Evolutionary conservation across 352 stramenopile genomes (phyloP).

Genomic region (Pilasporangium apinafurcum): DNA sequence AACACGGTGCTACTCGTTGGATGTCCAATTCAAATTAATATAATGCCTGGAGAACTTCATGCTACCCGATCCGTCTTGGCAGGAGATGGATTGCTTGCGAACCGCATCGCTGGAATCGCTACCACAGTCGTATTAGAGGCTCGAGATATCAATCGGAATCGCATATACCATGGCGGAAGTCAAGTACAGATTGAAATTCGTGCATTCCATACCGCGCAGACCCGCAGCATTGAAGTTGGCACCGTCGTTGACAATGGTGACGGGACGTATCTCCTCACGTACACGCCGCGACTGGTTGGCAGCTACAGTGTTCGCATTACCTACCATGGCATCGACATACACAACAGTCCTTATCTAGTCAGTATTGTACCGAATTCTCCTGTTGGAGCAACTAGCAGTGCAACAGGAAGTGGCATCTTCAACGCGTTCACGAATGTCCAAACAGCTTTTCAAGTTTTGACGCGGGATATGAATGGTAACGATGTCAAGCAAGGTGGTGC

Average conservation of each 20-base stretch:
- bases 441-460: slow-evolving; percentile 46
- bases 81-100: slow-evolving; percentile 31
- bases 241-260: slow-evolving; percentile 33
- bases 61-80: slow-evolving; percentile 32
- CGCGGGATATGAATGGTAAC: slow-evolving; percentile 54
- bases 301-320: slow-evolving; percentile 43
- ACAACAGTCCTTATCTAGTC: slow-evolving; percentile 57
- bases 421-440: slow-evolving; percentile 49
- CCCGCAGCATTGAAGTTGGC: slow-evolving; percentile 18
- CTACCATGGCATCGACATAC: slow-evolving; percentile 28
- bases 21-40: slow-evolving; percentile 32
- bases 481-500: slow-evolving; percentile 32
- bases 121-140: slow-evolving; percentile 35
- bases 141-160: slow-evolving; percentile 49
- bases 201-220: slow-evolving; percentile 23
- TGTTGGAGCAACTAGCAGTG: slow-evolving; percentile 31
- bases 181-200: slow-evolving; percentile 20
- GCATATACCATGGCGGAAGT: slow-evolving; percentile 30
- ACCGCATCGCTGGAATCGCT: slow-evolving; percentile 34
- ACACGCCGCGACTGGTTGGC: slow-evolving; percentile 31
- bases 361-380: slow-evolving; percentile 40
- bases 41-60: slow-evolving; percentile 34
- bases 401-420: slow-evolving; percentile 21
- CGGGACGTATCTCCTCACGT: slow-evolving; percentile 41
- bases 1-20: slow-evolving; percentile 27